Base-by-base conservation (phyloP, 306 rosid species). In the Begonia masoniana region DNA sequence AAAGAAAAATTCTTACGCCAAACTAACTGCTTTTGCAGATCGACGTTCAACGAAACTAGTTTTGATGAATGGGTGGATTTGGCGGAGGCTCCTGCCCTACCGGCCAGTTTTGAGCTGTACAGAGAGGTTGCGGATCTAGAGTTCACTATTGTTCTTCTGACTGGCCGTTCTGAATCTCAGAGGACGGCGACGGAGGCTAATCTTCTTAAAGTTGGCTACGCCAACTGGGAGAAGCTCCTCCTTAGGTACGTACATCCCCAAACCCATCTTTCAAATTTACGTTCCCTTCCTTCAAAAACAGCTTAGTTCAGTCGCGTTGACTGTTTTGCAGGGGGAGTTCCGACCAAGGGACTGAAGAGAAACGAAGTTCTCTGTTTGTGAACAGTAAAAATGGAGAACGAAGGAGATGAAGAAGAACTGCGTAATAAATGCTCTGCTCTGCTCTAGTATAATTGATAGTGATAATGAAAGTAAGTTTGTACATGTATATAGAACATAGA, bases 101-200 rank as follows among this genome's bases (percentile, higher is more conserved):
- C 76, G 47, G 62, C 85, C 43, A 85, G 95, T 77, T 78, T 81
- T 59, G 70, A 45, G 9, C 53, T 91, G 9, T 85, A 74, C 67
- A 65, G 58, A 2, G 74, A 74, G 60, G 74, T 85, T 12, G 41
- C 65, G 52, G 26, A 43, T 19, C 43, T 83, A 62, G 97, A 91
- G 42, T 78, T 80, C 71, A 74, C 41, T 56, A 69, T 89, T 55
- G 71, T 91, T 61, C 74, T 89, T 41, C 50, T 91, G 15, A 89
- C 97, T 1, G 94, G 94, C 35, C 71, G 97, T 54, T 67, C 65
- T 41, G 97, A 89, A 58, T 36, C 57, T 66, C 95, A 85, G 58
- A 74, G 95, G 68, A 63, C 64, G 52, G 75, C 47, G 50, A 85
- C 95, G 0, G 74, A 54, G 59, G 15, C 56, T 50, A 89, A 89